A percentile compares a stretch with the other conserved stretches of the same genome.
Evolutionary conservation across 495 filamentous ascomycete species (phyloP).

Genomic region (Xanthoparmelia taractica): DNA sequence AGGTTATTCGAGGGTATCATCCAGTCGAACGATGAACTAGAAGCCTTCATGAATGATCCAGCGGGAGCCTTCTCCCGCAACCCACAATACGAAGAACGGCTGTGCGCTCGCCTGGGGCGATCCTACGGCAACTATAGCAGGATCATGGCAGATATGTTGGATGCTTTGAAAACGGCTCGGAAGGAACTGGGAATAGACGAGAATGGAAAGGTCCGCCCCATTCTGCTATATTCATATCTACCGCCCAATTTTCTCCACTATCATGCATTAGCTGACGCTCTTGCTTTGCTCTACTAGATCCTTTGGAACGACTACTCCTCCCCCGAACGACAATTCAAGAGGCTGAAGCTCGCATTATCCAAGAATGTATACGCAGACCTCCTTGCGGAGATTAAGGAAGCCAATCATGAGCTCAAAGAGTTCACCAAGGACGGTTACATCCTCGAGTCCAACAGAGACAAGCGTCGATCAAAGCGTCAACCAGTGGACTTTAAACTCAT

Average conservation of each 20-base stretch:
- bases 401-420: conserved; percentile 18
- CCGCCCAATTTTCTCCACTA: neutral
- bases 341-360: conserved; percentile 24
- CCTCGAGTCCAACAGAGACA: conserved; percentile 20
- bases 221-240: neutral
- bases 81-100: neutral
- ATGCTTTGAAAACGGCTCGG: neutral
- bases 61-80: neutral
- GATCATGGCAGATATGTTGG: conserved; percentile 4
- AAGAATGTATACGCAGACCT: conserved; percentile 25
- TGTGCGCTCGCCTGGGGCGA: neutral
- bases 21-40: neutral
- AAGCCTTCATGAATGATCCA: conserved; percentile 1
- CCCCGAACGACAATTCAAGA: conserved; percentile 16
- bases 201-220: neutral
- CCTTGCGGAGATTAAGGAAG: conserved; percentile 17
- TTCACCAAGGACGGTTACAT: conserved; percentile 16
- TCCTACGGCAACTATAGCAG: neutral
- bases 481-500: conserved; percentile 2
- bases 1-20: neutral
- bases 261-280: neutral
- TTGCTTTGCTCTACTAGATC: neutral
- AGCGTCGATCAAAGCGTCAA: neutral
- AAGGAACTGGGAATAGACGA: neutral
- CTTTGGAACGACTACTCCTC: conserved; percentile 1